A percentile compares a stretch with the other conserved stretches of the same genome.
These are phyloP conservation scores for Jacaranda mimosifolia DNA, from an alignment of 257 asterid species.

Conservation along the genomic window DNA sequence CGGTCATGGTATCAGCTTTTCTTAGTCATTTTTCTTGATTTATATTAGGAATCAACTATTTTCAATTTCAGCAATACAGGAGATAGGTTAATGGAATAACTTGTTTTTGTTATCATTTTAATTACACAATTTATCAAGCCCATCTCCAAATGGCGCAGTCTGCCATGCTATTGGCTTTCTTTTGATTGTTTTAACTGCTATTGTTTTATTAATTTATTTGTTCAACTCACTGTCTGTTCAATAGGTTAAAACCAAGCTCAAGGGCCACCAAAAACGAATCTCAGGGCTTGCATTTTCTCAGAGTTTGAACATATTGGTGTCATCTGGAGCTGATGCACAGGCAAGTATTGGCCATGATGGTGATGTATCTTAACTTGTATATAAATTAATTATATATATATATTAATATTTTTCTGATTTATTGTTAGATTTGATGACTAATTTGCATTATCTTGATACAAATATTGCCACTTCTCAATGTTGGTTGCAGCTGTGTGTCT, in stretches of 20 bases:
- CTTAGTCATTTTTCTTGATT: not conserved
- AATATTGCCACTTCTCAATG: constrained; percentile 21
- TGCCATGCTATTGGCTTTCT: not conserved
- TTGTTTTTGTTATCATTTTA: too few species aligned
- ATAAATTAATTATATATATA: not conserved
- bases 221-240: constrained; percentile 7
- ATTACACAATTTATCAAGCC: too few species aligned
- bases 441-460: not conserved
- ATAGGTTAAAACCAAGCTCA: constrained; percentile 92
- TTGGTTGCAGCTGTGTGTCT: constrained; percentile 71
- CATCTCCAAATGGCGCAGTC: too few species aligned
- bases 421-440: not conserved
- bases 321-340: constrained; percentile 99
- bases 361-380: not conserved
- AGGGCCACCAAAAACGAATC: constrained; percentile 95
- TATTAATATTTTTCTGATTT: not conserved
- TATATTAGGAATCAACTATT: not conserved
- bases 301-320: constrained; percentile 85
- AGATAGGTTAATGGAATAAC: too few species aligned
- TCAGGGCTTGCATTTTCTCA: constrained; percentile 97
- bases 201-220: not conserved
- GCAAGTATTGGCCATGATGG: constrained; percentile 49
- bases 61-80: not conserved
- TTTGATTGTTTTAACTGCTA: constrained; percentile 19
- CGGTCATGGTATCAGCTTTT: not conserved